A percentile compares a stretch with the other conserved stretches of the same genome.
Evolutionary conservation across 495 filamentous ascomycete genomes (phyloP).

Genomic region (Mycothermus thermophilus): DNA sequence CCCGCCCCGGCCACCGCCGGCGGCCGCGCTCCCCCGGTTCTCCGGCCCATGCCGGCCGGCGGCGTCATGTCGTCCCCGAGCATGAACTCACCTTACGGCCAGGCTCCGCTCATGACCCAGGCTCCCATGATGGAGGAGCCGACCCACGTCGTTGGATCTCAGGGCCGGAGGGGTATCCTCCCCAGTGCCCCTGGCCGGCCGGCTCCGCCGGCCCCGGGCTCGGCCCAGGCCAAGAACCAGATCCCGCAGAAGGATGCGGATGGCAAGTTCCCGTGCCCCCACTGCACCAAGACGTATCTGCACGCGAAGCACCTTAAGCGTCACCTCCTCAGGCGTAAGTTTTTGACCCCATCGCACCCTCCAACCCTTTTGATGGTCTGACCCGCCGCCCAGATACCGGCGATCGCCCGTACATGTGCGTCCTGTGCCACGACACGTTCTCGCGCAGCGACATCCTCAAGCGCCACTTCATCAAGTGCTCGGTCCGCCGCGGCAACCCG

Average conservation of each 20-base stretch:
- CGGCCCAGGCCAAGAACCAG: constrained; percentile 57
- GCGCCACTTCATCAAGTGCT: constrained; percentile 97
- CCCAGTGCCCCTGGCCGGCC: constrained; percentile 80
- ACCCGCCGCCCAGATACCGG: constrained; percentile 57
- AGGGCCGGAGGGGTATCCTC: constrained; percentile 75
- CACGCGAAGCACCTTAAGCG: constrained; percentile 96
- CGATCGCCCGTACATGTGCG: constrained; percentile 92
- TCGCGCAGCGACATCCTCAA: constrained; percentile 96
- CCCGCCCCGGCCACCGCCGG: constrained; percentile 51
- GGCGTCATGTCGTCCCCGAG: constrained; percentile 38
- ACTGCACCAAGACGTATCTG: constrained; percentile 94
- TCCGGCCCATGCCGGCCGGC: constrained; percentile 50
- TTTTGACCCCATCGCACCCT: not conserved
- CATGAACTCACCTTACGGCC: constrained; percentile 37
- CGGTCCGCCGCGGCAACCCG: constrained; percentile 84
- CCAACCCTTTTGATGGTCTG: not conserved
- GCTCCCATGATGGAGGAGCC: constrained; percentile 43
- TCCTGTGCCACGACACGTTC: constrained; percentile 95
- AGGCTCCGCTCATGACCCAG: constrained; percentile 31
- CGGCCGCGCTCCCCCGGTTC: constrained; percentile 36
- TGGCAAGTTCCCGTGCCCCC: constrained; percentile 91
- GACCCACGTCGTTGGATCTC: constrained; percentile 83
- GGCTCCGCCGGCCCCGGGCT: constrained; percentile 42
- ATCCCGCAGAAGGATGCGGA: constrained; percentile 88
- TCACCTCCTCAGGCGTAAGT: constrained; percentile 89